Percentiles rank a stretch among this genome's conserved stretches.
These are phyloP conservation scores for Penicillium manginii DNA, from an alignment of 495 filamentous ascomycete species.

Conservation along the genomic window DNA sequence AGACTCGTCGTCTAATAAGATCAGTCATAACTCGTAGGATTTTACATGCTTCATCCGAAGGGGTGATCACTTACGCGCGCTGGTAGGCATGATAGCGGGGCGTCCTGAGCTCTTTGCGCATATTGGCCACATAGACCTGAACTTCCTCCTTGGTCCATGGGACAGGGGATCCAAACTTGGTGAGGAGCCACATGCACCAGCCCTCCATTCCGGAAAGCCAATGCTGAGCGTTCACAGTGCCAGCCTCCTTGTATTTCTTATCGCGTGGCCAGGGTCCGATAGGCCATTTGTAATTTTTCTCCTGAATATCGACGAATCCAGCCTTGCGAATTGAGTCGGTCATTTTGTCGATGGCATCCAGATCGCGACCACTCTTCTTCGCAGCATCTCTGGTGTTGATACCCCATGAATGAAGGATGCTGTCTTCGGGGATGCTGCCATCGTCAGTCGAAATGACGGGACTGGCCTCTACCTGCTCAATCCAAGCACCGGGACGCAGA, in stretches of 20 bases:
- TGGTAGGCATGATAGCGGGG: conserved; percentile 25
- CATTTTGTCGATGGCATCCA: conserved; percentile 25
- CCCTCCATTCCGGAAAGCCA: conserved; percentile 46
- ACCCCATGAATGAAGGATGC: conserved; percentile 28
- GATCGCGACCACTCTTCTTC: conserved; percentile 19
- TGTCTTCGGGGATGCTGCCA: conserved; percentile 36
- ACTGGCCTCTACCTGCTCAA: conserved; percentile 56
- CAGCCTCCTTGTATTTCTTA: conserved; percentile 65
- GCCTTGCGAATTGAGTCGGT: conserved; percentile 30
- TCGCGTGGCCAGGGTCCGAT: conserved; percentile 71
- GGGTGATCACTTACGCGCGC: conserved; percentile 12
- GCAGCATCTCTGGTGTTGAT: conserved; percentile 23
- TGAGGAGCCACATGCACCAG: conserved; percentile 33
- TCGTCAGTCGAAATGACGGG: conserved; percentile 49
- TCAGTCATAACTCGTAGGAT: neutral
- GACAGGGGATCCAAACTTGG: conserved; percentile 24
- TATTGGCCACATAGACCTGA: conserved; percentile 24
- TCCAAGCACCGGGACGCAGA: conserved; percentile 55
- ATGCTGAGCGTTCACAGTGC: conserved; percentile 61
- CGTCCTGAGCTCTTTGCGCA: conserved; percentile 25
- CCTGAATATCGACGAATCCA: conserved; percentile 40
- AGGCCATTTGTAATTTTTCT: conserved; percentile 62
- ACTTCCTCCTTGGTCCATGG: conserved; percentile 34
- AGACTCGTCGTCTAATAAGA: conserved; percentile 20
- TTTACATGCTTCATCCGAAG: neutral